Evolutionary conservation across 2,329 filamentous ascomycete genomes (phyloP).

Genomic region (Pseudogymnoascus sp.): DNA sequence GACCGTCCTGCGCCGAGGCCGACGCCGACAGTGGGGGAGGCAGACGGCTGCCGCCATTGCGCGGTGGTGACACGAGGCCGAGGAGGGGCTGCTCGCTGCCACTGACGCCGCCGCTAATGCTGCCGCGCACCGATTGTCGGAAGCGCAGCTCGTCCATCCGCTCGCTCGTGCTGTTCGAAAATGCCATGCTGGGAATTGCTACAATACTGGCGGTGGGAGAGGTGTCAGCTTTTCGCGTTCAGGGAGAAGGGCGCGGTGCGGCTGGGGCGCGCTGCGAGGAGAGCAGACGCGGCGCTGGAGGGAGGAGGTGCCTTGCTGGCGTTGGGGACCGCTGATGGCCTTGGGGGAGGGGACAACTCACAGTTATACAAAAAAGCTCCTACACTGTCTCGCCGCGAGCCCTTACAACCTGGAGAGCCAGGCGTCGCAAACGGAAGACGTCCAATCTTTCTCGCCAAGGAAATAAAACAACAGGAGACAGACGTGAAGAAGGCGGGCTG

Average conservation of each 20-base stretch:
- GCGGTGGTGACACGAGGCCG: slow-evolving; percentile 64
- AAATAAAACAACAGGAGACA: not conserved
- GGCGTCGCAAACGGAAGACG: slow-evolving; percentile 7
- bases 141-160: slow-evolving; percentile 75
- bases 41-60: slow-evolving; percentile 56
- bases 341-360: not conserved
- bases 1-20: slow-evolving; percentile 49
- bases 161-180: slow-evolving; percentile 52
- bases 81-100: slow-evolving; percentile 63
- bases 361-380: slow-evolving; percentile 7
- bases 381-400: slow-evolving; percentile 5
- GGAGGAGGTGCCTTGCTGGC: not conserved
- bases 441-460: slow-evolving; percentile 1
- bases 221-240: slow-evolving; percentile 16
- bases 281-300: not conserved
- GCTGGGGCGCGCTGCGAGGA: slow-evolving; percentile 17
- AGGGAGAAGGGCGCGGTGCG: slow-evolving; percentile 5
- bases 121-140: slow-evolving; percentile 31
- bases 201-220: slow-evolving; percentile 18
- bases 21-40: slow-evolving; percentile 45
- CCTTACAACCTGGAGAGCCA: slow-evolving; percentile 8
- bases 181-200: slow-evolving; percentile 47
- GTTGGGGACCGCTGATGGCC: not conserved
- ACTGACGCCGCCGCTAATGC: not conserved
- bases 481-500: not conserved